Conservation (phyloP, 345 rosid genomes). For the Gossypium australe region DNA sequence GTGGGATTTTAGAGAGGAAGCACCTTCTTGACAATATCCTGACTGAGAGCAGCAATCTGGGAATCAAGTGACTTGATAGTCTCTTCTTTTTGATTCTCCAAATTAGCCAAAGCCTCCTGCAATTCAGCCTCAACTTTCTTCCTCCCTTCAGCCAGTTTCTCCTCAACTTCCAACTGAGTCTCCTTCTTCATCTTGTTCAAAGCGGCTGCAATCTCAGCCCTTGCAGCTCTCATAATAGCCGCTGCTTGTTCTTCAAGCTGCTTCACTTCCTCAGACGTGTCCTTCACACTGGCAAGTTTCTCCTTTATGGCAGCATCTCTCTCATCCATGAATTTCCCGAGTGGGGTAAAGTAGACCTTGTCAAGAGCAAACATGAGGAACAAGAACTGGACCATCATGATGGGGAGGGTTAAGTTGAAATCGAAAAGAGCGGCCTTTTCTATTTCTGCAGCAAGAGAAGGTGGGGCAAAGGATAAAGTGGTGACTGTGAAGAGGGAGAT, state of each 20-base stretch:
- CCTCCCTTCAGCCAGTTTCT: constrained; percentile 57
- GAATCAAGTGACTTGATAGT: constrained; percentile 73
- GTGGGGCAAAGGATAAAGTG: constrained; percentile 45
- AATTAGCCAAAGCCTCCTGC: constrained; percentile 58
- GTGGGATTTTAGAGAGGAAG: constrained; percentile 49
- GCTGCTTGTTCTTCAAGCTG: constrained; percentile 77
- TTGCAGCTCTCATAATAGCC: constrained; percentile 75
- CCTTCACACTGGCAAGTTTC: constrained; percentile 76
- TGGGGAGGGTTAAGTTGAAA: constrained; percentile 86
- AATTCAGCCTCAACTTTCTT: constrained; percentile 78
- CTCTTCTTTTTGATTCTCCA: constrained; percentile 86
- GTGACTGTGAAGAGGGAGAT: constrained; percentile 55
- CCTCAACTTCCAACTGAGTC: constrained; percentile 70
- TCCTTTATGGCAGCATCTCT: constrained; percentile 69
- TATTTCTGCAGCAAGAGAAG: constrained; percentile 70
- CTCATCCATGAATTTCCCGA: constrained; percentile 86
- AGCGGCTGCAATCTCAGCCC: constrained; percentile 88
- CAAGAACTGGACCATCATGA: constrained; percentile 75
- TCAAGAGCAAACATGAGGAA: constrained; percentile 80
- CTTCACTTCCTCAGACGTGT: constrained; percentile 77
- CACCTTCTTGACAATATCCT: constrained; percentile 85
- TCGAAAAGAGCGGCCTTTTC: constrained; percentile 93
- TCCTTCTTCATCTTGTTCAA: constrained; percentile 89
- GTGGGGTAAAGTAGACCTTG: constrained; percentile 73
- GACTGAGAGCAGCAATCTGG: constrained; percentile 71